These are phyloP conservation scores for Colletotrichum sidae DNA, from an alignment of 2,329 filamentous ascomycete species.

Conservation along the genomic window DNA sequence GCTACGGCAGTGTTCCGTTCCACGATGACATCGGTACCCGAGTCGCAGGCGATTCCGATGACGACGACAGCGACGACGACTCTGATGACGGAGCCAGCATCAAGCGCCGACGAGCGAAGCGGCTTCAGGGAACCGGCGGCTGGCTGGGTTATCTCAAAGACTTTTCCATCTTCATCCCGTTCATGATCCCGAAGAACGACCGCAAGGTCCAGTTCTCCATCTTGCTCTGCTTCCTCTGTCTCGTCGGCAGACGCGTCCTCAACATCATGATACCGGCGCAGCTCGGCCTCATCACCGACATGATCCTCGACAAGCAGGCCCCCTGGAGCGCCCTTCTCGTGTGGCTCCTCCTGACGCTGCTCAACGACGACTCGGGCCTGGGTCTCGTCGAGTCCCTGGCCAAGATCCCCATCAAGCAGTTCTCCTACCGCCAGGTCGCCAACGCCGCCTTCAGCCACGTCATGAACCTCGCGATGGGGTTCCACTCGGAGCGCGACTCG, in stretches of 20 bases:
- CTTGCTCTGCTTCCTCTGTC: constrained; percentile 40
- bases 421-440: constrained; percentile 65
- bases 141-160: constrained; percentile 47
- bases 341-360: constrained; percentile 20
- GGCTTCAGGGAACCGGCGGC: constrained; percentile 44
- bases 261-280: constrained; percentile 48
- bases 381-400: constrained; percentile 41
- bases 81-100: constrained; percentile 41
- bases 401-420: constrained; percentile 50
- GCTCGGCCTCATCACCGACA: constrained; percentile 46
- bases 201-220: constrained; percentile 46
- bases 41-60: constrained; percentile 11
- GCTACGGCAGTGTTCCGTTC: constrained; percentile 7
- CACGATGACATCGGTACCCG: not conserved
- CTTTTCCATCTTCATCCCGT: constrained; percentile 46
- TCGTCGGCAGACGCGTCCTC: constrained; percentile 42
- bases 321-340: constrained; percentile 17
- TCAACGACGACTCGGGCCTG: constrained; percentile 18
- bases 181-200: constrained; percentile 46
- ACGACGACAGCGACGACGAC: constrained; percentile 39
- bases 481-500: constrained; percentile 74
- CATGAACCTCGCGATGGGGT: constrained; percentile 77
- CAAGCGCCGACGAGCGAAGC: constrained; percentile 43
- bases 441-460: constrained; percentile 74
- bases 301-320: constrained; percentile 40